Evolutionary conservation across 805 yeast genomes (phyloP), one percentile per base, ranked within the genome.

Genomic region (Nakazawaea pomicola): DNA sequence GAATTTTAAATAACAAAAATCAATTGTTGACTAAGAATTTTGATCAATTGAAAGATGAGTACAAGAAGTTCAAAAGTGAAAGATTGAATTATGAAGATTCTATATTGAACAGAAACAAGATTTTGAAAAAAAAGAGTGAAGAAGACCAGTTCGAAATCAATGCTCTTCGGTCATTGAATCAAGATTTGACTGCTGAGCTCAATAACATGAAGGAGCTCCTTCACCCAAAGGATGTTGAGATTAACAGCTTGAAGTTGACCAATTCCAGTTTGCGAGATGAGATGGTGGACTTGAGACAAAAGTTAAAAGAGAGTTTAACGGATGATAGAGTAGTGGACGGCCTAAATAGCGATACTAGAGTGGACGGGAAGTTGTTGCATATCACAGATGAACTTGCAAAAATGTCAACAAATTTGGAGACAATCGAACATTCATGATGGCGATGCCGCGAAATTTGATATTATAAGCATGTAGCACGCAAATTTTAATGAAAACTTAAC

Each of bases 31-130:
- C 54, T 21, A 46, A 44, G 5, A 64, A 61, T 42, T 42, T 53
- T n/a, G 53, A 48, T 19, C 49, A 52, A 25, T 52, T 61, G 24
- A 58, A 56, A 43, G 55, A 54, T n/a, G 50, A 54, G 10, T 51
- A 58, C 18, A 52, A 59, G 20, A 58, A 54, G 3, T 53, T 52
- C 36, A 48, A 58, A 46, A 56, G 56, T 5, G 67, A 62, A 30
- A 49, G 67, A 16, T 52, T 61, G 6, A 61, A 62, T 6, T 63
- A 64, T 42, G 67, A 67, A 38, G 46, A 52, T 8, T 50, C 55
- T 27, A 48, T 65, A 10, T 40, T 62, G 9, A 52, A 55, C 19
- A 54, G 56, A 40, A 61, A 57, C 45, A 52, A 57, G 25, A 62
- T 55, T 27, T 51, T 60, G 31, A 29, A 33, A 18, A 24, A 23